These are phyloP conservation scores for Diaporthe sp. DNA, from an alignment of 2,329 filamentous ascomycete species.

Conservation along the genomic window DNA sequence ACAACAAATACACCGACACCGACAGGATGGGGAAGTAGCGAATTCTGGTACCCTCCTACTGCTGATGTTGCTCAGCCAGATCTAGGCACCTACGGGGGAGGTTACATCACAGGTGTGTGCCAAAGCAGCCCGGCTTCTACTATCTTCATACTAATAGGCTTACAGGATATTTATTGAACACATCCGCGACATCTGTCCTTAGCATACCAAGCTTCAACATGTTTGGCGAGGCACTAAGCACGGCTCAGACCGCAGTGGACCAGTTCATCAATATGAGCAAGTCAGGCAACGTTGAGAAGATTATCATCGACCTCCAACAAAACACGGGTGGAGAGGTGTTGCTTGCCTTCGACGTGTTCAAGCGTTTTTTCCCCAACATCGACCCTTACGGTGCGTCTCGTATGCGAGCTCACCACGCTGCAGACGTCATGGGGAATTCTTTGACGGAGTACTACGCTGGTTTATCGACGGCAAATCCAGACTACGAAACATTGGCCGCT, in stretches of 20 bases:
- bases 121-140: background rate
- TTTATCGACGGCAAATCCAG: background rate
- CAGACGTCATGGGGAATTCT: slow-evolving; percentile 8
- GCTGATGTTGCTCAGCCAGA: slow-evolving; percentile 17
- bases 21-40: background rate
- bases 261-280: slow-evolving; percentile 11
- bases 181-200: slow-evolving; percentile 48
- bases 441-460: background rate
- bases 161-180: slow-evolving; percentile 39
- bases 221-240: slow-evolving; percentile 39
- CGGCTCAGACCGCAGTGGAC: background rate
- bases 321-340: slow-evolving; percentile 15
- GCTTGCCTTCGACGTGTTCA: slow-evolving; percentile 6
- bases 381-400: slow-evolving; percentile 1
- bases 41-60: background rate
- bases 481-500: background rate
- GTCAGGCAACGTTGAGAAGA: background rate
- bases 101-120: background rate
- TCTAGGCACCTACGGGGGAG: background rate
- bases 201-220: slow-evolving; percentile 54
- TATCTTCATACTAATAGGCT: slow-evolving; percentile 35
- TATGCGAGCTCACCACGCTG: slow-evolving; percentile 1
- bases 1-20: background rate
- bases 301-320: slow-evolving; percentile 21
- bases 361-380: slow-evolving; percentile 4